Evolutionary conservation across 257 asterid species (phyloP).

Genomic region (Linaria vulgaris): DNA sequence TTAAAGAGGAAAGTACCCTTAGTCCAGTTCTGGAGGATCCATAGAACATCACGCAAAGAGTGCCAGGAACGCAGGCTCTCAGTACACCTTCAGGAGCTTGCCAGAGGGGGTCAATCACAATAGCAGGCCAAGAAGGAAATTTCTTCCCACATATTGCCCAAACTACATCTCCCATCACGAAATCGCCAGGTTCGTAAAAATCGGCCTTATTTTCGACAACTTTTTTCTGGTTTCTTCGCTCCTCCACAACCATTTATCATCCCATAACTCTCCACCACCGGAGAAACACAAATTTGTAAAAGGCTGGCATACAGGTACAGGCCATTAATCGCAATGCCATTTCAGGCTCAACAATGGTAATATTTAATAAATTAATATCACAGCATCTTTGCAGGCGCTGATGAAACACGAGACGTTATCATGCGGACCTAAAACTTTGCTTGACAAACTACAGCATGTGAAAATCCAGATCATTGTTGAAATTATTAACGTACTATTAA

Average conservation of each 20-base stretch:
- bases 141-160: conserved; percentile 96
- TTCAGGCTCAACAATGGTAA: no score
- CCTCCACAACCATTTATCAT: conserved; percentile 14
- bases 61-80: conserved; percentile 74
- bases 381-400: background rate
- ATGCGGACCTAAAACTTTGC: background rate
- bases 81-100: conserved; percentile 81
- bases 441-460: background rate
- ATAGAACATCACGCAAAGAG: conserved; percentile 90
- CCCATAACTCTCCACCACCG: conserved; percentile 35
- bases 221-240: conserved; percentile 38
- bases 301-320: no score
- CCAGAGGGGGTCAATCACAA: conserved; percentile 70
- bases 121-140: conserved; percentile 95
- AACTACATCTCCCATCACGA: conserved; percentile 65
- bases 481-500: background rate
- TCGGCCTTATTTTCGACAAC: conserved; percentile 44
- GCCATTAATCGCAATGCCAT: no score
- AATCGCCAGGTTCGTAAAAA: conserved; percentile 59
- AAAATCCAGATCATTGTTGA: background rate
- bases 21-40: conserved; percentile 68
- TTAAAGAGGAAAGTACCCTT: conserved; percentile 56
- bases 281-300: conserved; percentile 41
- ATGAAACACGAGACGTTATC: background rate
- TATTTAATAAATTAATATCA: conserved; percentile 7